Evolutionary conservation across 108 stramenopile genomes (phyloP).

Genomic region (Aurantiochytrium sp.): DNA sequence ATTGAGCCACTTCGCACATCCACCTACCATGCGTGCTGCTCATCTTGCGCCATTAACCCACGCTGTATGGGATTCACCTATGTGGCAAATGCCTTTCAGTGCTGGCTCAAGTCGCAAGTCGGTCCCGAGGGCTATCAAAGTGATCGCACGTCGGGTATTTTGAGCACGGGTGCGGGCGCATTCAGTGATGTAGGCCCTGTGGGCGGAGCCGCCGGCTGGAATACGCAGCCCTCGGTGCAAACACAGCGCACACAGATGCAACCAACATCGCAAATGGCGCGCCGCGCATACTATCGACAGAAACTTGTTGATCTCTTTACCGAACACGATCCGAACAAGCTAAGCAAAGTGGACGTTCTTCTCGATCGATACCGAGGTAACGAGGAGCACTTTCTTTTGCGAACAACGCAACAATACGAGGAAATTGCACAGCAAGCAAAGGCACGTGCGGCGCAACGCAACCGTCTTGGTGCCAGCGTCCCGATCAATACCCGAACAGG

Average conservation of each 20-base stretch:
- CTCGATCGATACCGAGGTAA: background rate
- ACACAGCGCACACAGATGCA: background rate
- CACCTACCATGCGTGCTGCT: constrained; percentile 7
- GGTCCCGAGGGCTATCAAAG: background rate
- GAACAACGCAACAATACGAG: background rate
- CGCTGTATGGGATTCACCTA: background rate
- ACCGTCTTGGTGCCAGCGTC: background rate
- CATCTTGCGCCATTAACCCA: background rate
- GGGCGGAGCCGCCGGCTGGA: background rate
- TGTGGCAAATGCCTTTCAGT: background rate
- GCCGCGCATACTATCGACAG: background rate
- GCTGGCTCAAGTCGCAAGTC: background rate
- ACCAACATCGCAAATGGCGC: background rate
- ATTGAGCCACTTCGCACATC: background rate
- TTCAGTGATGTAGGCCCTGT: background rate
- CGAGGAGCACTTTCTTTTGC: background rate
- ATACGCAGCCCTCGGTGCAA: background rate
- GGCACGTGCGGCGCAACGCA: background rate
- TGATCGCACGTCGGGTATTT: background rate
- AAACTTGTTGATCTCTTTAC: background rate
- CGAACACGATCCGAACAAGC: background rate
- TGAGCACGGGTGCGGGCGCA: background rate
- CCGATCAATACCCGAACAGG: background rate
- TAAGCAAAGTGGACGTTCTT: background rate
- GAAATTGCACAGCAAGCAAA: background rate